These are phyloP conservation scores for Salvia rosmarinus DNA, from an alignment of 257 asterid species.

Conservation along the genomic window DNA sequence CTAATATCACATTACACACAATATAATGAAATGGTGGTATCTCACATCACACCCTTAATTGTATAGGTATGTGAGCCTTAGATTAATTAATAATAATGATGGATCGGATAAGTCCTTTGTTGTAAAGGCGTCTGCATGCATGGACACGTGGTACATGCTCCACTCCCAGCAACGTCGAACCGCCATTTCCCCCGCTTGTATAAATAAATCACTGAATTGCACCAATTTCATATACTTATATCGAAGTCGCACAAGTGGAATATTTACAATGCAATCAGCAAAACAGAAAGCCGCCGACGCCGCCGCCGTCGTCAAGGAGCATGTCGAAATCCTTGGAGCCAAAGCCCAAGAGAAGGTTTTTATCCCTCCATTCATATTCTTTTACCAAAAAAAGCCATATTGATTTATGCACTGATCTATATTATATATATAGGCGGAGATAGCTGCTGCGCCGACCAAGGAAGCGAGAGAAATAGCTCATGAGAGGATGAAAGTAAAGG, in stretches of 20 bases:
- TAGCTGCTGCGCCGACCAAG: conserved; percentile 49
- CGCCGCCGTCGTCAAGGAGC: conserved; percentile 69
- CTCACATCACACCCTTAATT: too few species aligned
- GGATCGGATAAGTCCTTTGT: neutral
- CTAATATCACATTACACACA: too few species aligned
- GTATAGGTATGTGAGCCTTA: too few species aligned
- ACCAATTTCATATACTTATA: neutral
- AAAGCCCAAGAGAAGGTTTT: conserved; percentile 67
- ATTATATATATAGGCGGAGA: conserved; percentile 51
- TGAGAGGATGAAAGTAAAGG: conserved; percentile 69
- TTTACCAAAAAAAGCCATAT: too few species aligned
- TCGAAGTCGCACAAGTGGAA: too few species aligned
- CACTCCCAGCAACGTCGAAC: neutral
- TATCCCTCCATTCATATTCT: too few species aligned
- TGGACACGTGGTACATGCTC: conserved; percentile 18
- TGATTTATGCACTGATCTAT: neutral
- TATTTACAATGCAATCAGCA: conserved; percentile 41
- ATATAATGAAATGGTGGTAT: too few species aligned
- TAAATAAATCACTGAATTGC: neutral
- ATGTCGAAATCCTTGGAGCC: conserved; percentile 61
- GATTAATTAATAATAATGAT: neutral
- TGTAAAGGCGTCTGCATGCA: conserved; percentile 16
- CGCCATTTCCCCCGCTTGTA: neutral
- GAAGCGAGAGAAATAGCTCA: conserved; percentile 59
- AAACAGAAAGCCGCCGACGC: conserved; percentile 69